Evolutionary conservation across 768 basidiomycete genomes (phyloP).

Genomic region (Paxillus ammoniavirescens): DNA sequence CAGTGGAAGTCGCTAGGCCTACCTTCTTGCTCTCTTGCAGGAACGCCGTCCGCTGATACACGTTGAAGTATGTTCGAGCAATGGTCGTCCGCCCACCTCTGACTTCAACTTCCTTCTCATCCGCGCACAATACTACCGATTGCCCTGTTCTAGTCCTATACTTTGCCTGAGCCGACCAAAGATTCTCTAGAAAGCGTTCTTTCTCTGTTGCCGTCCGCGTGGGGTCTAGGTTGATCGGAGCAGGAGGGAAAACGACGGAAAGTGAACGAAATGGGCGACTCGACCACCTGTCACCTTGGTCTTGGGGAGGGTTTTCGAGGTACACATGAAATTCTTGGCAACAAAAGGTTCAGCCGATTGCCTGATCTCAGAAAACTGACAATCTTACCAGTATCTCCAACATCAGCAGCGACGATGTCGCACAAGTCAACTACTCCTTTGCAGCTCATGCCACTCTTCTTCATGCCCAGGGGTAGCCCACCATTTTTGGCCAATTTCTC

Average conservation of each 20-base stretch:
- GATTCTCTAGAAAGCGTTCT: constrained; percentile 78
- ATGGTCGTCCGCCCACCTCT: constrained; percentile 57
- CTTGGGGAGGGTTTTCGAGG: constrained; percentile 78
- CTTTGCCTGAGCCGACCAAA: constrained; percentile 86
- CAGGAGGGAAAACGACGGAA: constrained; percentile 75
- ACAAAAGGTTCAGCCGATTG: constrained; percentile 8
- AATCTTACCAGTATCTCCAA: constrained; percentile 77
- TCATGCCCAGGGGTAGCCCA: constrained; percentile 60
- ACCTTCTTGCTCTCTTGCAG: constrained; percentile 82
- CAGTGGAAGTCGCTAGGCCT: constrained; percentile 6
- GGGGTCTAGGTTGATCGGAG: constrained; percentile 64
- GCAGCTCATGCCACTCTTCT: constrained; percentile 78
- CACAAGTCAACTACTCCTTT: constrained; percentile 84
- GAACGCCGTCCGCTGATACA: constrained; percentile 81
- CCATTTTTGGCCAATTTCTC: constrained; percentile 69
- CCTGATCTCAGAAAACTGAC: not conserved
- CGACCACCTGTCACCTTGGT: constrained; percentile 85
- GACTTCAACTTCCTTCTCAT: constrained; percentile 75
- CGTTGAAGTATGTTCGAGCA: constrained; percentile 85
- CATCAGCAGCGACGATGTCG: constrained; percentile 80
- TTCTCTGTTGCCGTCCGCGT: constrained; percentile 65
- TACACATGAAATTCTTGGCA: constrained; percentile 80
- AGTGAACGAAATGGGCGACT: constrained; percentile 81
- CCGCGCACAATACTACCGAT: constrained; percentile 67
- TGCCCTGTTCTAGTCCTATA: constrained; percentile 72